Conservation (phyloP, 1,139 yeast genomes). For the Spencermartinsiella ligniputridi region DNA sequence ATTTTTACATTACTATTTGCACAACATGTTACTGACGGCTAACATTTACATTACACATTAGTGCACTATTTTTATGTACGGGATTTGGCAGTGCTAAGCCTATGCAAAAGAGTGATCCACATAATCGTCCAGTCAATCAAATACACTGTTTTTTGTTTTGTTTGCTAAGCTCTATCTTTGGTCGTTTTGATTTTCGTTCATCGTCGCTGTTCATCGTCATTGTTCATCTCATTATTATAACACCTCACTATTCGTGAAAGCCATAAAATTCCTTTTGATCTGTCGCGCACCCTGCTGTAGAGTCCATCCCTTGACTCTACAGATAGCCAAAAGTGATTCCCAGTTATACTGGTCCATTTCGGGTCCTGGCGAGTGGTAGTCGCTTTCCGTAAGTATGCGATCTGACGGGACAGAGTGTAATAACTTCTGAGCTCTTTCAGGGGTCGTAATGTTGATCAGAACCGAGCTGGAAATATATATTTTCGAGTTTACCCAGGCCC, state of each 20-base stretch:
- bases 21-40: too few species aligned
- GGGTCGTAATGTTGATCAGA: slow-evolving; percentile 41
- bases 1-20: too few species aligned
- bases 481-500: slow-evolving; percentile 15
- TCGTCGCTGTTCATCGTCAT: too few species aligned
- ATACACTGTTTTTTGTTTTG: too few species aligned
- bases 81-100: too few species aligned
- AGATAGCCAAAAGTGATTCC: slow-evolving; percentile 12
- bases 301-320: slow-evolving; percentile 16
- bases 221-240: too few species aligned
- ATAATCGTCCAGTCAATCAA: too few species aligned
- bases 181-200: too few species aligned
- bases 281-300: slow-evolving; percentile 9
- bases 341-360: slow-evolving; percentile 22
- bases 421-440: slow-evolving; percentile 29
- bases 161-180: too few species aligned
- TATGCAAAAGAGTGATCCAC: too few species aligned
- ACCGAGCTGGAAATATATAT: slow-evolving; percentile 53
- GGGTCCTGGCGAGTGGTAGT: slow-evolving; percentile 35
- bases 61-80: too few species aligned
- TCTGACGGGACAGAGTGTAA: slow-evolving; percentile 34
- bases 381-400: slow-evolving; percentile 53
- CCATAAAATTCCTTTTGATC: slow-evolving; percentile 14
- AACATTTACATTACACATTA: too few species aligned
- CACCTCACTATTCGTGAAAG: slow-evolving; percentile 10